Evolutionary conservation across 495 filamentous ascomycete species (phyloP), one percentile per base, ranked within the genome.

Genomic region (Hypoxylon trugodes): DNA sequence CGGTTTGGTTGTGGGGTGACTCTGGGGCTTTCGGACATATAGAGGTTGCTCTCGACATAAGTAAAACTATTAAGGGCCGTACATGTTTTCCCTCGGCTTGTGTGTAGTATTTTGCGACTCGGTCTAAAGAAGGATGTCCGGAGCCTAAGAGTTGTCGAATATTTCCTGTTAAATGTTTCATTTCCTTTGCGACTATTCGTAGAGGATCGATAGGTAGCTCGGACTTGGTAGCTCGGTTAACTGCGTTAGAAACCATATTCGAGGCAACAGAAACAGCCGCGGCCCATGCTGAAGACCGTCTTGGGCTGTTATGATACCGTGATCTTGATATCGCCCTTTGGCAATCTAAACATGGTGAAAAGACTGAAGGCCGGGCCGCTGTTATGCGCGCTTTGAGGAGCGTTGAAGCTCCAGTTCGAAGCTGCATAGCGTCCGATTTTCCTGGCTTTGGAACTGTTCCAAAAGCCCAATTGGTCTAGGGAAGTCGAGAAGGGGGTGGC

Each of bases 61-160:
- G 86, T 43, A 98, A 83, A 22, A 98, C 91, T 46, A 98, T 86
- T 72, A 97, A 84, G 2, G 95, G 95, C 61, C 95, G 90, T 63
- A 98, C 89, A 74, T 97, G 96, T 76, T 98, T 98, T 48, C 95
- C 95, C 76, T 97, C 93, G 47, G 89, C 89, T 66, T 90, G 88
- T n/a, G 95, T 96, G 72, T 98, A 98, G 81, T 98, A 98, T 73
- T 98, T 98, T 24, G 96, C 92, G 12, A 96, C 92, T 46, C 89
- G 94, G 70, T 98, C 96, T 35, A 98, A 82, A 15, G 92, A 90
- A 4, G 94, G 96, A 73, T 97, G 93, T 1, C 93, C 93, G 0
- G 93, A 96, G 4, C 93, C 93, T 16, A 97, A 79, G 22, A 97
- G 81, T 70, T 93, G 88, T 43, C 90, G 82, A 70, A 96, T 95